Evolutionary conservation across 1,139 yeast genomes (phyloP).

Genomic region (Lodderomyces pseudojiufengensis): DNA sequence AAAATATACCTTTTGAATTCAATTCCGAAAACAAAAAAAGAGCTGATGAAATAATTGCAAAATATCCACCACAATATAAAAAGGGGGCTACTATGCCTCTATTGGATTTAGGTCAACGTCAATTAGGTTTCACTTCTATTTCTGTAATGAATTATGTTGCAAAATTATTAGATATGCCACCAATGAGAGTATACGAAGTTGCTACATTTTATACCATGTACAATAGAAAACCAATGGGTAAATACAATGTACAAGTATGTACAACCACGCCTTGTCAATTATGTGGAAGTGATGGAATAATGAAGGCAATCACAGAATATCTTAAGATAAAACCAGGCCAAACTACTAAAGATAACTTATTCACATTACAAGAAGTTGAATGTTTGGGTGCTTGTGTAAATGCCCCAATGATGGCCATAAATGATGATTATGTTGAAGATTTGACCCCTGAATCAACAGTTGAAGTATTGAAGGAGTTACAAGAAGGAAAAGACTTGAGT

Average conservation of each 20-base stretch:
- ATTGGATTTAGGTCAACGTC: slow-evolving; percentile 85
- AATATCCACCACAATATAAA: slow-evolving; percentile 83
- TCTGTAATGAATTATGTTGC: slow-evolving; percentile 94
- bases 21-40: slow-evolving; percentile 61
- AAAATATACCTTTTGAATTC: slow-evolving; percentile 70
- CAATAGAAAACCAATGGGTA: slow-evolving; percentile 85
- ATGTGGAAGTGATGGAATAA: slow-evolving; percentile 76
- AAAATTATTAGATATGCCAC: slow-evolving; percentile 81
- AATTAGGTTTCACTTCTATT: slow-evolving; percentile 81
- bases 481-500: slow-evolving; percentile 56
- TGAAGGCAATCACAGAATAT: slow-evolving; percentile 63
- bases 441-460: slow-evolving; percentile 67
- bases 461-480: slow-evolving; percentile 59
- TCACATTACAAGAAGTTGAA: slow-evolving; percentile 85
- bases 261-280: slow-evolving; percentile 90
- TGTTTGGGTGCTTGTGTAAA: slow-evolving; percentile 92
- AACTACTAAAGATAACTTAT: slow-evolving; percentile 71
- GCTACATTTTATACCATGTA: slow-evolving; percentile 94
- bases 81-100: slow-evolving; percentile 89
- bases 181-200: slow-evolving; percentile 92
- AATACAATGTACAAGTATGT: slow-evolving; percentile 79
- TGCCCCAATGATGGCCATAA: slow-evolving; percentile 84
- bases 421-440: slow-evolving; percentile 83
- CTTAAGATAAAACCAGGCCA: slow-evolving; percentile 73
- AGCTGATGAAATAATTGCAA: slow-evolving; percentile 71